phyloP scores from a whole-genome alignment of 495 filamentous ascomycete species.

The Saxophila tyrrhenica region DNA sequence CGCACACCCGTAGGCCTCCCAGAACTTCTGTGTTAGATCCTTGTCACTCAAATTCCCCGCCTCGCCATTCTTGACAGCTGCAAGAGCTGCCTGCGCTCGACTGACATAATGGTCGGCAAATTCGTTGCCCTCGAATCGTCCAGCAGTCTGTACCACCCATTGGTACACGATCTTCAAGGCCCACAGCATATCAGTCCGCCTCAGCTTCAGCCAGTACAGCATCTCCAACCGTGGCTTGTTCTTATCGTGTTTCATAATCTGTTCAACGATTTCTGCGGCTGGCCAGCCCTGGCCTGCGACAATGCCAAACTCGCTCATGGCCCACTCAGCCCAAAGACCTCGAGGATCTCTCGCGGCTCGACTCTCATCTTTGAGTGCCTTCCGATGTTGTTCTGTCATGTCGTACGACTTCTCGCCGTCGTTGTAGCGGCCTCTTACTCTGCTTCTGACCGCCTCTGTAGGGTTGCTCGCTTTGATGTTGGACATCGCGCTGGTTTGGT shows the following conservation, averaged over 20 bases:
- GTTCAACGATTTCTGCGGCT: background rate
- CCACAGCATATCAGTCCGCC: background rate
- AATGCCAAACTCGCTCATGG: background rate
- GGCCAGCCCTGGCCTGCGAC: background rate
- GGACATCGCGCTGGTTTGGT: too few species aligned
- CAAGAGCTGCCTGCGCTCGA: background rate
- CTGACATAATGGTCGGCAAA: background rate
- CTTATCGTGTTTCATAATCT: background rate
- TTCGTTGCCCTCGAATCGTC: background rate
- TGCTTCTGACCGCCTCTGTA: too few species aligned
- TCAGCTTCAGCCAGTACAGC: background rate
- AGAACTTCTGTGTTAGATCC: background rate
- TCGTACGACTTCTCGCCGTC: too few species aligned
- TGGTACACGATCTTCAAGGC: background rate
- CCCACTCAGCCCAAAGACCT: too few species aligned
- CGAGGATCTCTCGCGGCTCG: too few species aligned
- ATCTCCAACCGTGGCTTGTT: background rate
- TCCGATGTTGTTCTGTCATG: too few species aligned
- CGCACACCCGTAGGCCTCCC: background rate
- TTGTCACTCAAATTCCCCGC: background rate
- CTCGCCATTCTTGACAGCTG: background rate
- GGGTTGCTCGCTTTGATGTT: too few species aligned
- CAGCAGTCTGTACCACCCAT: background rate
- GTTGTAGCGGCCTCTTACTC: too few species aligned
- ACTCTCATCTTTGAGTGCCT: too few species aligned